Percentiles rank a stretch among this genome's conserved stretches.
Conservation (phyloP, 257 asterid species). For the Misopates orontium region DNA sequence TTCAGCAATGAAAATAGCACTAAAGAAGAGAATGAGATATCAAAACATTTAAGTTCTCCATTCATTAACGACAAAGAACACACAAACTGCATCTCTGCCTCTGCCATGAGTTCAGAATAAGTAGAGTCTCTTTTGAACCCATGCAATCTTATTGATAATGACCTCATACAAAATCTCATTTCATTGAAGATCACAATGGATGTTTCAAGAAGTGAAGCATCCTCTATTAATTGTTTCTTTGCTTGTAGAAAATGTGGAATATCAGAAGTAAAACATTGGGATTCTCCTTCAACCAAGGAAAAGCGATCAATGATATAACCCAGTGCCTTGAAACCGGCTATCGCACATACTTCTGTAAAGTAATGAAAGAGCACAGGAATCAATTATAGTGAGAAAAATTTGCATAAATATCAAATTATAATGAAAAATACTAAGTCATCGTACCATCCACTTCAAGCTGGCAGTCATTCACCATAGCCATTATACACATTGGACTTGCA, state of each 20-base stretch:
- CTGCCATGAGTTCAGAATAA: constrained; percentile 63
- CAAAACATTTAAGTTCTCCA: constrained; percentile 42
- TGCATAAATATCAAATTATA: constrained; percentile 16
- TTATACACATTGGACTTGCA: constrained; percentile 53
- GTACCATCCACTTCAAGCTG: constrained; percentile 69
- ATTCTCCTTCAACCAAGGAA: constrained; percentile 54
- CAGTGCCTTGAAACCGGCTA: constrained; percentile 64
- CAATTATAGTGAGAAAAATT: constrained; percentile 14
- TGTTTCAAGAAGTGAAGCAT: constrained; percentile 36
- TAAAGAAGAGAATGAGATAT: constrained; percentile 61
- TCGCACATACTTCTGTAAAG: constrained; percentile 54
- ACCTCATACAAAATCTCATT: constrained; percentile 54
- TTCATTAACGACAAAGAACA: constrained; percentile 56
- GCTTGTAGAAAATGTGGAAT: constrained; percentile 49
- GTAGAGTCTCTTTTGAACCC: constrained; percentile 43
- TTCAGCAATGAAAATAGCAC: constrained; percentile 65
- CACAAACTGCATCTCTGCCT: constrained; percentile 60
- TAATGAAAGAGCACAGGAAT: constrained; percentile 23
- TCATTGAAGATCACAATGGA: constrained; percentile 42
- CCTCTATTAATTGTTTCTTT: constrained; percentile 46
- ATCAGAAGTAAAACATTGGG: constrained; percentile 54
- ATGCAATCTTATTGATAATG: constrained; percentile 60
- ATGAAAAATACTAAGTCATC: constrained; percentile 16
- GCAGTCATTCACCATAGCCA: constrained; percentile 61
- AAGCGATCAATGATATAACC: constrained; percentile 61